Evolutionary conservation across 305 asterid genomes (phyloP).

Genomic region (Fraxinus velutina): DNA sequence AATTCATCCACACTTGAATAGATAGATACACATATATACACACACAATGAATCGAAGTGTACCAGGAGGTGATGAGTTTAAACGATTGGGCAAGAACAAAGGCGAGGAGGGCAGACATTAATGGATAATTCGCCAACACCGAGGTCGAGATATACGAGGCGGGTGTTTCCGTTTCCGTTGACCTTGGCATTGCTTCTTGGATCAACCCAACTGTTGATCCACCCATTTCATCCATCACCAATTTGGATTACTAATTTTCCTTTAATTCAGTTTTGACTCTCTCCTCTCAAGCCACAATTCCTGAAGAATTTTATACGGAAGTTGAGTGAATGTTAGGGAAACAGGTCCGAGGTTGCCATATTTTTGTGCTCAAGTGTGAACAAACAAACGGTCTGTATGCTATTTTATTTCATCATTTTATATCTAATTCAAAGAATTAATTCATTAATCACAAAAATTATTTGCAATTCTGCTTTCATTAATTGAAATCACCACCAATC

Average conservation of each 20-base stretch:
- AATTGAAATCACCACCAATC: neutral
- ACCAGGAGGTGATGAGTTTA: slow-evolving; percentile 51
- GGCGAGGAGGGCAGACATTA: slow-evolving; percentile 48
- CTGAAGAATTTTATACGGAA: slow-evolving; percentile 1
- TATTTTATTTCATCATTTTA: neutral
- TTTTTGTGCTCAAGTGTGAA: neutral
- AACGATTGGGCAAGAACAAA: slow-evolving; percentile 50
- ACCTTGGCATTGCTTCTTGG: slow-evolving; percentile 25
- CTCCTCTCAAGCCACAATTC: slow-evolving; percentile 23
- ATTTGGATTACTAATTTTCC: neutral
- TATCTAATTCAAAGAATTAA: neutral
- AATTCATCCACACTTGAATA: neutral
- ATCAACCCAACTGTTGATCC: slow-evolving; percentile 30
- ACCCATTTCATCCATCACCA: slow-evolving; percentile 36
- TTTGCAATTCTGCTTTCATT: neutral
- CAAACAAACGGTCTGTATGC: neutral
- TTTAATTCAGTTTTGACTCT: slow-evolving; percentile 7
- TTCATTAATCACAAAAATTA: neutral
- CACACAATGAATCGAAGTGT: neutral
- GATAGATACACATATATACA: neutral
- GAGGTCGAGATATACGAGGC: slow-evolving; percentile 32
- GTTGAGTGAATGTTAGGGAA: slow-evolving; percentile 17
- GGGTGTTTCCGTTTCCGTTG: slow-evolving; percentile 32
- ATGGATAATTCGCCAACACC: slow-evolving; percentile 42
- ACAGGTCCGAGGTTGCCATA: neutral